Conservation (phyloP, 441 rosid genomes). For the Syzygium syzygioides region DNA sequence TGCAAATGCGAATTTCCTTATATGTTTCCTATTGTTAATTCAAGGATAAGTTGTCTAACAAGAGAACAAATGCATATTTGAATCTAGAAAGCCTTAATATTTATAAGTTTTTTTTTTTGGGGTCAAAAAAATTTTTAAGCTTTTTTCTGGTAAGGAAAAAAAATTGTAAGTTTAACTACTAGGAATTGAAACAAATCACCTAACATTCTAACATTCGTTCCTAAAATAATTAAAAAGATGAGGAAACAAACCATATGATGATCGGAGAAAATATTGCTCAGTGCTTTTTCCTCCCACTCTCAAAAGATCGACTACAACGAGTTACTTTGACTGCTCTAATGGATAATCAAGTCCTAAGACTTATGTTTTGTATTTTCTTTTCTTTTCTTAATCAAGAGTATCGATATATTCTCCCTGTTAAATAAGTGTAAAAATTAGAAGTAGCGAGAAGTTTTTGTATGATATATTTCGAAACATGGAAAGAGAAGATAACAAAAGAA, state of each 20-base stretch:
- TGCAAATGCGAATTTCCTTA: not conserved
- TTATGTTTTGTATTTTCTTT: not conserved
- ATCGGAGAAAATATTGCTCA: not conserved
- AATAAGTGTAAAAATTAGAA: not conserved
- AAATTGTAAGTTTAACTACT: not conserved
- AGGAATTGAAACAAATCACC: not conserved
- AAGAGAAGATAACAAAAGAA: not conserved
- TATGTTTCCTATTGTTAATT: not conserved
- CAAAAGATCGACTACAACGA: not conserved
- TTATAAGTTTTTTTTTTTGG: too few species aligned
- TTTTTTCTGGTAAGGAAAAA: too few species aligned
- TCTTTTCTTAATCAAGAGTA: not conserved
- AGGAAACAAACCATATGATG: not conserved
- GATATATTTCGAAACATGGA: not conserved
- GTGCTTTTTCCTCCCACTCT: not conserved
- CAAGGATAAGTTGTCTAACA: not conserved
- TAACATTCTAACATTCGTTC: not conserved
- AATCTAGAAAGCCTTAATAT: not conserved
- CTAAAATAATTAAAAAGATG: not conserved
- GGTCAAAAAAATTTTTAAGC: too few species aligned
- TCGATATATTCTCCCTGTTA: not conserved
- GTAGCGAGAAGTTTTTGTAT: not conserved
- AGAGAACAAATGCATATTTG: not conserved
- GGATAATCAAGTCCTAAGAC: not conserved
- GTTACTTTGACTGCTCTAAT: not conserved